Conservation (phyloP, 164 flowering plant genomes). For the Chloranthus sessilifolius region DNA sequence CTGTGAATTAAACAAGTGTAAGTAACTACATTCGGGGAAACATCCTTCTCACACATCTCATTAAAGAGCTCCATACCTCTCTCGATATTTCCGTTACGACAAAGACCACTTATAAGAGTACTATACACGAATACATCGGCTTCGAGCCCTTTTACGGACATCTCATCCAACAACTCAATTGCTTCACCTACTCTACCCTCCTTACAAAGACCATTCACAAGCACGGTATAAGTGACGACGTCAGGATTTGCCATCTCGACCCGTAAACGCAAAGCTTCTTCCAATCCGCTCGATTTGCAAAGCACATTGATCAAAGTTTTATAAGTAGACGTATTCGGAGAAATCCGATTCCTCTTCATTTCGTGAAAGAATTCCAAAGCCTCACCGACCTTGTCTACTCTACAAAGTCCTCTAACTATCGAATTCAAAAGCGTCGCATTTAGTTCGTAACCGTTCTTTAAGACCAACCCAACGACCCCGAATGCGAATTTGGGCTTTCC, state of each 20-base stretch:
- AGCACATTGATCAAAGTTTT: constrained; percentile 52
- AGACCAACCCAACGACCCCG: constrained; percentile 50
- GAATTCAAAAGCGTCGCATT: constrained; percentile 34
- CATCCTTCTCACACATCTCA: constrained; percentile 43
- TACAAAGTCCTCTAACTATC: constrained; percentile 51
- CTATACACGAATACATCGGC: constrained; percentile 39
- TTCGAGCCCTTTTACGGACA: constrained; percentile 38
- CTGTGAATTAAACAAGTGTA: constrained; percentile 40
- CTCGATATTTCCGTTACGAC: constrained; percentile 32
- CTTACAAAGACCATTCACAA: constrained; percentile 56
- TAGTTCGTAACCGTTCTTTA: constrained; percentile 49
- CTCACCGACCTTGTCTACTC: constrained; percentile 23
- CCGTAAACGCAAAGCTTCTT: constrained; percentile 35
- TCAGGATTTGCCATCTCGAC: constrained; percentile 43
- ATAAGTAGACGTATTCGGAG: constrained; percentile 44
- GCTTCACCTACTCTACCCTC: constrained; percentile 48
- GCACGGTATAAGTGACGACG: constrained; percentile 32
- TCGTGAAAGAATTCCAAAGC: constrained; percentile 40
- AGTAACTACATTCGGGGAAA: constrained; percentile 41
- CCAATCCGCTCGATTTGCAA: constrained; percentile 44
- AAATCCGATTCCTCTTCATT: constrained; percentile 23
- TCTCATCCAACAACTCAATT: constrained; percentile 37
- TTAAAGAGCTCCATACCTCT: constrained; percentile 19
- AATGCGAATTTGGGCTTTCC: constrained; percentile 27
- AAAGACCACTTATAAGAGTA: constrained; percentile 47